A percentile compares a stretch with the other conserved stretches of the same genome.
Evolutionary conservation across 768 basidiomycete species (phyloP).

Genomic region (Strobilomyces confusus): DNA sequence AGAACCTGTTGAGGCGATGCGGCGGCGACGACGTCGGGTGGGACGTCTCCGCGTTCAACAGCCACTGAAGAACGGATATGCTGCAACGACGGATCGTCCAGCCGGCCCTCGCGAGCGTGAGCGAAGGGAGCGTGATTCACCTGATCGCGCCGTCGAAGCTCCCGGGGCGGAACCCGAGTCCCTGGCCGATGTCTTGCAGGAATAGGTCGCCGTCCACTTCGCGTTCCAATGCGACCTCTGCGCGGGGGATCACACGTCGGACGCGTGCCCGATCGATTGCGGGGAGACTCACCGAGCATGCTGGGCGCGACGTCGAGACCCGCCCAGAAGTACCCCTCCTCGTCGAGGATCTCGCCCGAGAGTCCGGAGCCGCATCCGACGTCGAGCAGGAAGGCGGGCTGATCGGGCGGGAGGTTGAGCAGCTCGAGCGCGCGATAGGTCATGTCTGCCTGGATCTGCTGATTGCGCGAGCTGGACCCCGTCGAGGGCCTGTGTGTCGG

Average conservation of each 20-base stretch:
- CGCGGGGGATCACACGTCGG: background rate
- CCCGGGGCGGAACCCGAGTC: slow-evolving; percentile 94
- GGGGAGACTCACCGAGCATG: slow-evolving; percentile 75
- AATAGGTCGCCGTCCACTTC: slow-evolving; percentile 97
- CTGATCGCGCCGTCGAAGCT: slow-evolving; percentile 98
- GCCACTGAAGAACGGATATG: slow-evolving; percentile 98
- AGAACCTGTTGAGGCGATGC: slow-evolving; percentile 82
- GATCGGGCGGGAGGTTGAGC: slow-evolving; percentile 71
- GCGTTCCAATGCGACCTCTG: slow-evolving; percentile 93
- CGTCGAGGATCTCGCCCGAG: slow-evolving; percentile 93
- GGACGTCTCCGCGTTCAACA: slow-evolving; percentile 93
- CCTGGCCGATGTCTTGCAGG: slow-evolving; percentile 96
- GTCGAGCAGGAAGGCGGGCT: slow-evolving; percentile 85
- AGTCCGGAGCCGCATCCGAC: slow-evolving; percentile 98
- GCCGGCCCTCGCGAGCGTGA: background rate
- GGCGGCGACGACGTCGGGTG: slow-evolving; percentile 86
- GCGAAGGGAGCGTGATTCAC: slow-evolving; percentile 37
- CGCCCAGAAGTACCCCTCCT: slow-evolving; percentile 89
- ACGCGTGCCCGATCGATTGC: background rate
- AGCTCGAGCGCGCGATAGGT: slow-evolving; percentile 93
- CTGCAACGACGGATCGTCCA: slow-evolving; percentile 38
- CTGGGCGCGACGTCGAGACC: slow-evolving; percentile 94
- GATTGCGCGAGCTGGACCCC: slow-evolving; percentile 77
- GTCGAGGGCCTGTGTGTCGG: background rate
- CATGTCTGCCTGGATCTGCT: slow-evolving; percentile 97